phyloP scores from a whole-genome alignment of 371 early-diverging fungal species.

The Mortierella sp. region DNA sequence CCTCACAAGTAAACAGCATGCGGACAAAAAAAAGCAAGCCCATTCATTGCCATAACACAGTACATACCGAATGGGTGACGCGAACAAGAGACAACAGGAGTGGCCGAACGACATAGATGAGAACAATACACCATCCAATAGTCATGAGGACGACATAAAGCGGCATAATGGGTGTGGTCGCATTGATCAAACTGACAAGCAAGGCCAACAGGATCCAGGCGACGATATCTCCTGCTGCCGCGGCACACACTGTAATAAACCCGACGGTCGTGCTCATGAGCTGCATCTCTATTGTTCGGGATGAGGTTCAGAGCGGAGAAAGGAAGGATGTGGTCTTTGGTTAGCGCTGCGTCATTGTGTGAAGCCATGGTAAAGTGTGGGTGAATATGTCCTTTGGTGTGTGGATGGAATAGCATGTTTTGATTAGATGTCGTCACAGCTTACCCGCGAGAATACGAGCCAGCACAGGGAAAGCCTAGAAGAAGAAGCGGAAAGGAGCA shows the following conservation, averaged over 20 bases:
- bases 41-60: not conserved
- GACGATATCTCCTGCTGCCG: constrained; percentile 87
- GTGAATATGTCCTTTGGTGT: not conserved
- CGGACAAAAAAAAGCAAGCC: not conserved
- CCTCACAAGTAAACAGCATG: too few species aligned
- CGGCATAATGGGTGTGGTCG: constrained; percentile 72
- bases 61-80: constrained; percentile 57
- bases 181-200: constrained; percentile 81
- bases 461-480: constrained; percentile 87
- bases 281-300: constrained; percentile 70
- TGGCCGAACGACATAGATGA: constrained; percentile 72
- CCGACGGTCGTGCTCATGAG: constrained; percentile 86
- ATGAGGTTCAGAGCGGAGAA: too few species aligned
- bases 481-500: not conserved
- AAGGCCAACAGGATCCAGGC: constrained; percentile 89
- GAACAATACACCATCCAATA: constrained; percentile 68
- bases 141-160: constrained; percentile 79
- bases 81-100: constrained; percentile 63
- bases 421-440: not conserved
- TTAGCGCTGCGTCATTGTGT: not conserved
- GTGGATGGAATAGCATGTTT: not conserved
- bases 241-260: constrained; percentile 84
- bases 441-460: constrained; percentile 86
- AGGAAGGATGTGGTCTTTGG: too few species aligned
- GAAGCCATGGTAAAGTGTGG: not conserved